Percentiles rank a stretch among this genome's conserved stretches.
These are phyloP conservation scores for Macadamia tetraphylla DNA, from an alignment of 164 flowering plant species.

Conservation along the genomic window DNA sequence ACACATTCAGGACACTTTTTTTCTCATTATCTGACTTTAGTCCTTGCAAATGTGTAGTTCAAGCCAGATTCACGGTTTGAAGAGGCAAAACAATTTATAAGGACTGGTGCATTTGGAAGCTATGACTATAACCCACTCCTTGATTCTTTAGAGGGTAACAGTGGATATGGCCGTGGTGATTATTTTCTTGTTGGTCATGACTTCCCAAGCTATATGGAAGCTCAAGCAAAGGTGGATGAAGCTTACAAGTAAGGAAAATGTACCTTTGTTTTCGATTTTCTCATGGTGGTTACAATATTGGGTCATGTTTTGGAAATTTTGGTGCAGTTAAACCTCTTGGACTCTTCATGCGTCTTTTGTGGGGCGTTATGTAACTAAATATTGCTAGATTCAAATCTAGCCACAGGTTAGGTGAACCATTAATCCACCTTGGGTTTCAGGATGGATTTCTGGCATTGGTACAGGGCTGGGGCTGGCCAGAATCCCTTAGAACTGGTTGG, in stretches of 20 bases:
- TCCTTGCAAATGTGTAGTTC: conserved; percentile 47
- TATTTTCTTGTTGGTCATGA: conserved; percentile 95
- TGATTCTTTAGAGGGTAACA: conserved; percentile 86
- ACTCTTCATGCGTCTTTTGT: no score
- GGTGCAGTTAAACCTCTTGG: no score
- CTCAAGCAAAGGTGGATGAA: conserved; percentile 83
- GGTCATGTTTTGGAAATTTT: no score
- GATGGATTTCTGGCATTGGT: no score
- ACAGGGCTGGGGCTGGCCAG: no score
- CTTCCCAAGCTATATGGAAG: conserved; percentile 88
- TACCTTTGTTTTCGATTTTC: neutral
- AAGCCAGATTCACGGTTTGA: conserved; percentile 94
- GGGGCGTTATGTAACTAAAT: no score
- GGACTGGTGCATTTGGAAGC: conserved; percentile 88
- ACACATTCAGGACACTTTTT: neutral
- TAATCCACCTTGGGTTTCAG: no score
- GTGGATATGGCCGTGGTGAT: conserved; percentile 96
- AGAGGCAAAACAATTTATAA: conserved; percentile 81
- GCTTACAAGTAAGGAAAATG: conserved; percentile 78
- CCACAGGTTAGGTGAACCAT: no score
- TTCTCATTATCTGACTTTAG: neutral
- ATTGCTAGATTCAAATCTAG: no score
- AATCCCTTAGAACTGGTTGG: no score
- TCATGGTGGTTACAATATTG: neutral
- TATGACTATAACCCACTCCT: conserved; percentile 91